Percentiles rank a stretch among this genome's conserved stretches.
Conservation (phyloP, 1,284 basidiomycete species). For the Rhodotorula sp. region DNA sequence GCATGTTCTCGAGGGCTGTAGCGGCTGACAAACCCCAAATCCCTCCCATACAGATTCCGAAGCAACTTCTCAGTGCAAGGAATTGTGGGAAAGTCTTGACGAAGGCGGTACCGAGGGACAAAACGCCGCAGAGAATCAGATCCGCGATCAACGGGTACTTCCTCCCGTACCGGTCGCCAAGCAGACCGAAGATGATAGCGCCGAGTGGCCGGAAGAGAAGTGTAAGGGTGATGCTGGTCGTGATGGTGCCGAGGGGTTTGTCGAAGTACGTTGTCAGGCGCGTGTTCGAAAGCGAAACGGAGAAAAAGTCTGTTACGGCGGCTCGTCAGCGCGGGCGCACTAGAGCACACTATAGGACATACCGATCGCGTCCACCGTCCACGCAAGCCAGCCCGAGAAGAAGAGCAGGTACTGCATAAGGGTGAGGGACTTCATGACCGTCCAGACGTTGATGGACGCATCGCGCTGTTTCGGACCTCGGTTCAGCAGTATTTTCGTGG, state of each 20-base stretch:
- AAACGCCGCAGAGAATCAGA: constrained; percentile 47
- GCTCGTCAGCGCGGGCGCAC: background rate
- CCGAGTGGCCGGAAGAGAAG: constrained; percentile 85
- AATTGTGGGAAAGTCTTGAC: constrained; percentile 54
- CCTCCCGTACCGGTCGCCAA: constrained; percentile 38
- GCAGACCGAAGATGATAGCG: constrained; percentile 70
- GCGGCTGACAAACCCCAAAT: constrained; percentile 48
- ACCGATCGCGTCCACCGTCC: constrained; percentile 53
- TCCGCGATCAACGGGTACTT: constrained; percentile 85
- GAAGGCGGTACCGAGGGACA: constrained; percentile 66
- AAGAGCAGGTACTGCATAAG: constrained; percentile 57
- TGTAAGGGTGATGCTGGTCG: constrained; percentile 79
- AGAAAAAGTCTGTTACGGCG: constrained; percentile 65
- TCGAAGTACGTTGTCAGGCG: constrained; percentile 17
- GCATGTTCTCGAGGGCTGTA: constrained; percentile 85
- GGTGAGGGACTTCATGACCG: constrained; percentile 51
- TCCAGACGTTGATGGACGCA: constrained; percentile 47
- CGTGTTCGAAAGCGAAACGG: constrained; percentile 62
- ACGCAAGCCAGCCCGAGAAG: constrained; percentile 59
- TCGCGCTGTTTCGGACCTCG: background rate
- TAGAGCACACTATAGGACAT: constrained; percentile 49
- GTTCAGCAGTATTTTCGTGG: background rate
- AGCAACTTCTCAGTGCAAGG: constrained; percentile 52
- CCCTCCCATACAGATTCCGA: constrained; percentile 52
- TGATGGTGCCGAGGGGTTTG: constrained; percentile 38